Evolutionary conservation across 257 asterid genomes (phyloP), one percentile per base, ranked within the genome.

Genomic region (Fraxinus anomala): DNA sequence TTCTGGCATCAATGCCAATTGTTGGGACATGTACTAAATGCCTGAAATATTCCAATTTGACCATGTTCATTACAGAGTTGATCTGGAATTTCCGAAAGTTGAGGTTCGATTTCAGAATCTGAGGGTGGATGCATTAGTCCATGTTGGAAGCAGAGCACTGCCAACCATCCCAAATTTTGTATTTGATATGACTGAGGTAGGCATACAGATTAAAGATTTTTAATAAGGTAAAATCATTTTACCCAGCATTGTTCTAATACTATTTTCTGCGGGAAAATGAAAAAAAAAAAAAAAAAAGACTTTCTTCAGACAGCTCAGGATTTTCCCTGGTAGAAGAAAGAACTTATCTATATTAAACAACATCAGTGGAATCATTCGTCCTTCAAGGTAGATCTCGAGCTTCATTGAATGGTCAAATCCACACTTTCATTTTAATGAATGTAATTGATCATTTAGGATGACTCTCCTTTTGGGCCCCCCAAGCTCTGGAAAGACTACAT

Each of bases 391-490:
- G 39, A 21, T 37, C 5, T 31, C 54, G 67, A 44, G 71, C 49
- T 76, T 73, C 76, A 66, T 66, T 79, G n/a, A 65, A 68, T 47
- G 16, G 10, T 69, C 26, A 39, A 14, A 28, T 68, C 59, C 16
- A 49, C 68, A 5, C 19, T 74, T 59, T 70, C 70, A 34, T 33
- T 54, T 70, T 76, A 73, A 77, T 70, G 87, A 80, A 44, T 30
- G 1, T 72, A 65, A 65, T 80, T 49, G 81, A 33, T 77, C 71
- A 16, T 80, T 47, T 80, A 92, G 97, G 85, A 73, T 90, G 85
- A 92, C 97, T 68, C 88, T 92, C 76, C 96, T 92, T 87, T 79
- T 92, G 74, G 97, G 97, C 11, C 97, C 97, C 78, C 96, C 97
- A 5, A 89, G 92, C 83, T 92, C 97, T 21, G 97, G 97, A 76